These are phyloP conservation scores for Tylopilus intermedius DNA, from an alignment of 768 basidiomycete genomes.

Conservation along the genomic window DNA sequence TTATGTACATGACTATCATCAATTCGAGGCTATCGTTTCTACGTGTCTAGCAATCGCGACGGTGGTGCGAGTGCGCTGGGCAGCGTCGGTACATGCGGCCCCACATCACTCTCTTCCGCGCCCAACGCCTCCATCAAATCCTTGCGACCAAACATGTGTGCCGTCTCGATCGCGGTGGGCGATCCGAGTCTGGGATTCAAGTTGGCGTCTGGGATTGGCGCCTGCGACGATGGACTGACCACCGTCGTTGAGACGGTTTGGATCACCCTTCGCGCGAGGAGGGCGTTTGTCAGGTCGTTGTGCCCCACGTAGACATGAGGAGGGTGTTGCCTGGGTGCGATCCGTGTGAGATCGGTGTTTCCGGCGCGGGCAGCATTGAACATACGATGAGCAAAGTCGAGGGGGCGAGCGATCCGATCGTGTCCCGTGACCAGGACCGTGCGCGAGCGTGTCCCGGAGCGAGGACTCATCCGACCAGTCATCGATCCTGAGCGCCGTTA, in stretches of 20 bases:
- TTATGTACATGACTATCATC: background rate
- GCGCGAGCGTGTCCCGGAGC: too few relatives aligned
- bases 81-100: conserved; percentile 28
- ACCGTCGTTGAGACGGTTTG: conserved; percentile 64
- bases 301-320: conserved; percentile 79
- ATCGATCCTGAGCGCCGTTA: too few relatives aligned
- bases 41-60: background rate
- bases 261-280: conserved; percentile 58
- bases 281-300: conserved; percentile 43
- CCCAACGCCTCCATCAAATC: conserved; percentile 56
- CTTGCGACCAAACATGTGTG: conserved; percentile 60
- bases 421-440: too few relatives aligned
- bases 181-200: conserved; percentile 53
- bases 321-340: conserved; percentile 60
- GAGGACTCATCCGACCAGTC: too few relatives aligned
- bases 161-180: conserved; percentile 57
- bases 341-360: conserved; percentile 28
- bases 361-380: conserved; percentile 71
- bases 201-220: too few relatives aligned
- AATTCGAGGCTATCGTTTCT: background rate
- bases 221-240: conserved; percentile 71
- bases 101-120: conserved; percentile 49
- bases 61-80: conserved; percentile 9
- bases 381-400: conserved; percentile 59
- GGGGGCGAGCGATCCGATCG: too few relatives aligned